These are phyloP conservation scores for Circinella minor DNA, from an alignment of 371 early-diverging fungal genomes.

Conservation along the genomic window DNA sequence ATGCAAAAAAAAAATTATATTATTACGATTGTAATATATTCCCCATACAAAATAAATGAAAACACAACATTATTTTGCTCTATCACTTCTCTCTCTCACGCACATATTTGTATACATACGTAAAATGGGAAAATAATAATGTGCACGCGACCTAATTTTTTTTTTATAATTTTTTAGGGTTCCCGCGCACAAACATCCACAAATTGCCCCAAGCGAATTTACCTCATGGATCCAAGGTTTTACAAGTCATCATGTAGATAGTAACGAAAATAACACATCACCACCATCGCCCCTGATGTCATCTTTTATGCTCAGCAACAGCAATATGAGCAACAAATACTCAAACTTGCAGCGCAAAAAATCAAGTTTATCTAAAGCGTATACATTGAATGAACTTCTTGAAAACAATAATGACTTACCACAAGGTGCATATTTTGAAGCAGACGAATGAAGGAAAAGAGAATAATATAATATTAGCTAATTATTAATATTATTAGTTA, in stretches of 20 bases:
- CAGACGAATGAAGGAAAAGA: too few relatives aligned
- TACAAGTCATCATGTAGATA: constrained; percentile 28
- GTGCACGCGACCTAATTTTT: background rate
- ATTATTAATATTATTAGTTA: too few relatives aligned
- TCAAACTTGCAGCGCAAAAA: constrained; percentile 1
- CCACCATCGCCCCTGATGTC: too few relatives aligned
- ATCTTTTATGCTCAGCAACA: constrained; percentile 13
- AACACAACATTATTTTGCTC: too few relatives aligned
- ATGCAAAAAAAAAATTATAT: background rate
- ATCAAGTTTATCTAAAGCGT: constrained; percentile 1
- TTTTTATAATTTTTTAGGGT: constrained; percentile 17
- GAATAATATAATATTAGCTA: too few relatives aligned
- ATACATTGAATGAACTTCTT: constrained; percentile 2
- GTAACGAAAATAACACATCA: background rate
- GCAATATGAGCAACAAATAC: background rate
- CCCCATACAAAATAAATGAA: too few relatives aligned
- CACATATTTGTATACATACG: too few relatives aligned
- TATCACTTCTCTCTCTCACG: too few relatives aligned
- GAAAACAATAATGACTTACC: background rate
- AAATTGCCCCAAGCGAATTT: constrained; percentile 35
- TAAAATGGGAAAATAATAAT: background rate
- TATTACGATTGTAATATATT: background rate
- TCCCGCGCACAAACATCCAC: constrained; percentile 32
- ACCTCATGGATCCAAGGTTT: constrained; percentile 22
- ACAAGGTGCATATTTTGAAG: background rate